Conservation (phyloP, 2,329 filamentous ascomycete species). For the Atkinsonella texensis region DNA sequence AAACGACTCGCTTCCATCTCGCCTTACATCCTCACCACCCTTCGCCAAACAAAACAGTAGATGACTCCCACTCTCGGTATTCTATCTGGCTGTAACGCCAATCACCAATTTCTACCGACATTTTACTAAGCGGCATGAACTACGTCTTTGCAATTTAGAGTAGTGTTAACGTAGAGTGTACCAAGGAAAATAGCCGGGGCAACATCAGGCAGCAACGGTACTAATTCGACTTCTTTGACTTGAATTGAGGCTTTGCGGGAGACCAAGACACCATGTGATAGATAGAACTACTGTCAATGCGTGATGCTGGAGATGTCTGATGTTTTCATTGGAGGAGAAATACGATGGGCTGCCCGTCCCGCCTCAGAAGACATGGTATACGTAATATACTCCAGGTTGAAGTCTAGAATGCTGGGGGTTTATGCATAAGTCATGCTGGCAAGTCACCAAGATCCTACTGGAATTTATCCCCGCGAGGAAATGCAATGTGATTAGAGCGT, state of each 20-base stretch:
- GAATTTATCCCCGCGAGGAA: no score
- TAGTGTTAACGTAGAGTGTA: slow-evolving; percentile 20
- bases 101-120: slow-evolving; percentile 2
- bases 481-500: no score
- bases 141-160: slow-evolving; percentile 9
- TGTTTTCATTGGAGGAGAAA: no score
- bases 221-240: slow-evolving; percentile 8
- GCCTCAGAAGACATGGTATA: no score
- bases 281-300: background rate
- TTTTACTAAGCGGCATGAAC: slow-evolving; percentile 4
- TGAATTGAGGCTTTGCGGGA: background rate
- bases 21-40: background rate
- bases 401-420: no score
- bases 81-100: background rate
- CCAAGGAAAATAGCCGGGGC: slow-evolving; percentile 11
- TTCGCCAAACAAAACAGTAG: background rate
- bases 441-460: no score
- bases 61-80: slow-evolving; percentile 2
- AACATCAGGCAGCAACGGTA: slow-evolving; percentile 17
- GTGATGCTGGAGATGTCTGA: background rate
- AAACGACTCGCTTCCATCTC: slow-evolving; percentile 16
- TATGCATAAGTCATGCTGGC: no score
- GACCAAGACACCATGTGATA: no score
- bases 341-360: no score
- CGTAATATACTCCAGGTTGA: no score